phyloP scores from a whole-genome alignment of 1,284 basidiomycete species.

The Boletellus deceptivus region DNA sequence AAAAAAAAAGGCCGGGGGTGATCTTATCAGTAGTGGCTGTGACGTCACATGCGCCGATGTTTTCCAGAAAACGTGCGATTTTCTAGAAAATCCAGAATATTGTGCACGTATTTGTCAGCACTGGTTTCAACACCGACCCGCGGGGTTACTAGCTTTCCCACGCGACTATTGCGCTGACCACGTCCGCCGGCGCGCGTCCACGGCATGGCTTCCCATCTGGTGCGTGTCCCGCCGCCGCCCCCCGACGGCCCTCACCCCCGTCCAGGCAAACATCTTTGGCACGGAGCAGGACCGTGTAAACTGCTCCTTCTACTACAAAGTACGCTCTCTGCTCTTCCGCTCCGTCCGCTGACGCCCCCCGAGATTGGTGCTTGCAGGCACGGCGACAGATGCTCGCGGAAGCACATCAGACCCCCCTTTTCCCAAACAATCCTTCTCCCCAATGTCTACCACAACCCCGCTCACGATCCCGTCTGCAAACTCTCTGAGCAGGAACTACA shows the following conservation, averaged over 20 bases:
- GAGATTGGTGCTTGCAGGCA: conserved; percentile 95
- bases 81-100: too few species aligned
- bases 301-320: conserved; percentile 95
- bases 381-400: conserved; percentile 94
- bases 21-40: too few species aligned
- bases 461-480: conserved; percentile 87
- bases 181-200: neutral
- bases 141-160: neutral
- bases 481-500: conserved; percentile 86
- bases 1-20: too few species aligned
- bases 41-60: too few species aligned
- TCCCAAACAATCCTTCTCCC: conserved; percentile 96
- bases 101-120: neutral
- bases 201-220: conserved; percentile 63
- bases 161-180: neutral
- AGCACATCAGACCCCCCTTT: conserved; percentile 97
- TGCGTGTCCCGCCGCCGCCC: conserved; percentile 27
- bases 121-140: neutral
- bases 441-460: conserved; percentile 99
- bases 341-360: conserved; percentile 8
- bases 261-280: conserved; percentile 80
- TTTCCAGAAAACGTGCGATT: too few species aligned
- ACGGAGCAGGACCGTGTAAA: conserved; percentile 93
- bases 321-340: conserved; percentile 31
- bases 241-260: neutral